phyloP scores from a whole-genome alignment of 768 basidiomycete genomes.

The Tephrocybe sp. region DNA sequence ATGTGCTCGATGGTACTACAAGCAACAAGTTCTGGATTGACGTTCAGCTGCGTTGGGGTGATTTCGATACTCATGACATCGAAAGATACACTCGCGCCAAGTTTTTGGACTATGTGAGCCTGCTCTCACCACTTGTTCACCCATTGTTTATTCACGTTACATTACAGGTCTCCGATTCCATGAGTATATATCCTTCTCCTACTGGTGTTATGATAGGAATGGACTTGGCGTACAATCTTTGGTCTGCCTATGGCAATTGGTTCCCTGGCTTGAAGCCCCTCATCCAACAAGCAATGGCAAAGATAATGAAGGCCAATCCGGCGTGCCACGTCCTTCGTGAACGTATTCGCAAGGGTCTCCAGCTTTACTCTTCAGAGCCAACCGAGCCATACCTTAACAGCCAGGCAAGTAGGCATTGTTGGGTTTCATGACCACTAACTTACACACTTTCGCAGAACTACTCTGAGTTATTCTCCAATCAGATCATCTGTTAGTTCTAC shows the following conservation, averaged over 20 bases:
- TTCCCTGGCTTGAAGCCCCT: constrained; percentile 99
- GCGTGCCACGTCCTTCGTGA: constrained; percentile 96
- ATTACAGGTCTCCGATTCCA: constrained; percentile 82
- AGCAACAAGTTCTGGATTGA: constrained; percentile 99
- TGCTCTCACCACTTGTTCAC: not conserved
- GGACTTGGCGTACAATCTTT: constrained; percentile 97
- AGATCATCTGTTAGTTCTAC: constrained; percentile 77
- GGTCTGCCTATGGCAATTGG: constrained; percentile 99
- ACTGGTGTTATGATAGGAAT: constrained; percentile 99
- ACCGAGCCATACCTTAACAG: constrained; percentile 99
- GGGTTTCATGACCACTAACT: not conserved
- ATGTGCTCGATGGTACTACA: constrained; percentile 95
- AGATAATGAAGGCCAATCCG: constrained; percentile 99
- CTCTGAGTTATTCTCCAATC: constrained; percentile 95
- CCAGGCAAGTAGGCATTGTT: constrained; percentile 43
- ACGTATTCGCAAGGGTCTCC: constrained; percentile 97
- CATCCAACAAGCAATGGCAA: constrained; percentile 98
- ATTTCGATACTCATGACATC: constrained; percentile 98
- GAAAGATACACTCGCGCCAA: constrained; percentile 98
- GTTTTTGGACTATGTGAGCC: constrained; percentile 91
- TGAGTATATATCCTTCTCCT: constrained; percentile 99
- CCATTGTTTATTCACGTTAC: not conserved
- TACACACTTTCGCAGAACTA: constrained; percentile 55
- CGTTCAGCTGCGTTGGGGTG: constrained; percentile 94
- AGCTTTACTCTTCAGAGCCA: constrained; percentile 97